These are phyloP conservation scores for Arthrobotrys iridis DNA, from an alignment of 2,329 filamentous ascomycete genomes.

Conservation along the genomic window DNA sequence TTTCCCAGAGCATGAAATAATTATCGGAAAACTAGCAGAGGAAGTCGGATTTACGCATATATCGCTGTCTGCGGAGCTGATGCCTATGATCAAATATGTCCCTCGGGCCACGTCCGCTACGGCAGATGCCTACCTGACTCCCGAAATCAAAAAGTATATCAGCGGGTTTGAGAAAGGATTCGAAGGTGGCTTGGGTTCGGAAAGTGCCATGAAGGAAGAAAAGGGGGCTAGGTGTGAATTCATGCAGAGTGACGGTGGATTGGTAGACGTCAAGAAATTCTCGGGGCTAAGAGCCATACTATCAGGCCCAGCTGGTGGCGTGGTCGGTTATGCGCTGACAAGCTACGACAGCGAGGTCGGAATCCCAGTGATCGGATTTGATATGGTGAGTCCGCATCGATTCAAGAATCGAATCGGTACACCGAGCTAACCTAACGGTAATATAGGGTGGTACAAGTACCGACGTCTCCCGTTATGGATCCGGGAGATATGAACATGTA, in stretches of 20 bases:
- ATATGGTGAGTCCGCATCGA: slow-evolving; percentile 70
- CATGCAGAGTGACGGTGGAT: slow-evolving; percentile 76
- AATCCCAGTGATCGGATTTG: slow-evolving; percentile 89
- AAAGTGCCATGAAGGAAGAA: slow-evolving; percentile 74
- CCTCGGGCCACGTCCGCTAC: slow-evolving; percentile 79
- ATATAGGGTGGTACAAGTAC: slow-evolving; percentile 82
- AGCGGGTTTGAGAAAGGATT: slow-evolving; percentile 82
- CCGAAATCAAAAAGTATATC: slow-evolving; percentile 80
- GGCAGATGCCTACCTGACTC: slow-evolving; percentile 82
- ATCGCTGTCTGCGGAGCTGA: slow-evolving; percentile 79
- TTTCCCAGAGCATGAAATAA: slow-evolving; percentile 83
- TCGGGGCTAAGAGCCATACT: slow-evolving; percentile 86
- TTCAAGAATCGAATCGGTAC: neutral
- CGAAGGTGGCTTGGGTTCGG: slow-evolving; percentile 78
- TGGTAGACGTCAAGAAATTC: slow-evolving; percentile 80
- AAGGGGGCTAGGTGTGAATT: slow-evolving; percentile 88
- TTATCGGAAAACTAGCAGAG: slow-evolving; percentile 78
- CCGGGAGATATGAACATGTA: slow-evolving; percentile 88
- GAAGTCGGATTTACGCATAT: slow-evolving; percentile 87
- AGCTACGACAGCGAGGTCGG: slow-evolving; percentile 85
- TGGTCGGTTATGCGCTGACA: slow-evolving; percentile 90
- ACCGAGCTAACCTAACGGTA: slow-evolving; percentile 56
- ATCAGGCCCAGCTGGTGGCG: slow-evolving; percentile 89
- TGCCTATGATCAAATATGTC: slow-evolving; percentile 89
- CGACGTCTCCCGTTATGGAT: slow-evolving; percentile 86